A percentile compares a stretch with the other conserved stretches of the same genome.
phyloP scores from a whole-genome alignment of 2,329 filamentous ascomycete species.

The Stagonosporopsis chrysanthemi region DNA sequence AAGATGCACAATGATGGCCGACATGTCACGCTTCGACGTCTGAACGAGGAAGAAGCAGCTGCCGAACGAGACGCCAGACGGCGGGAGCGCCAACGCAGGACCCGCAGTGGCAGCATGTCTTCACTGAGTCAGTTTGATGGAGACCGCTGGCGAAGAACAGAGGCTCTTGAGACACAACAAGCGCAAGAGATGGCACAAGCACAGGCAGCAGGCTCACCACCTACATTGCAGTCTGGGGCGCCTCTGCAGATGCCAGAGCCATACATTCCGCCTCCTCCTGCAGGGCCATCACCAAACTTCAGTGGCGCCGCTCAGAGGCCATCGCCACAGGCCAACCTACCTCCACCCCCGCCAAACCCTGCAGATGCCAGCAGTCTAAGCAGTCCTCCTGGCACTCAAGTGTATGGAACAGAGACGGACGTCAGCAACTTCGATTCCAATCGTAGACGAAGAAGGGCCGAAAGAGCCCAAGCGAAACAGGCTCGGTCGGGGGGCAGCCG shows the following conservation, averaged over 20 bases:
- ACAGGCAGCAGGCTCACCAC: conserved; percentile 16
- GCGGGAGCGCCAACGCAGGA: conserved; percentile 53
- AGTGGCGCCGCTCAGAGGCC: conserved; percentile 9
- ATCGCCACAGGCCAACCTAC: conserved; percentile 29
- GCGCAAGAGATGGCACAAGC: conserved; percentile 41
- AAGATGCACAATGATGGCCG: conserved; percentile 71
- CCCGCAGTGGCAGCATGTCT: conserved; percentile 51
- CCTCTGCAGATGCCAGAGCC: conserved; percentile 42
- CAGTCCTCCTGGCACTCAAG: conserved; percentile 45
- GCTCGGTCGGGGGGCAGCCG: conserved; percentile 46
- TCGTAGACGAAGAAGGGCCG: conserved; percentile 48
- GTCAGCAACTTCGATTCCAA: conserved; percentile 51
- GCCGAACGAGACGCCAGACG: conserved; percentile 64
- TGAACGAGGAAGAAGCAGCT: conserved; percentile 69
- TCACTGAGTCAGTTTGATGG: conserved; percentile 47
- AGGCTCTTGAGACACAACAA: conserved; percentile 47
- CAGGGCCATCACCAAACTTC: conserved; percentile 39
- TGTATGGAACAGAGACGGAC: conserved; percentile 50
- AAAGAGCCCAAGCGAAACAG: conserved; percentile 50
- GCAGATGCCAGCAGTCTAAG: conserved; percentile 44
- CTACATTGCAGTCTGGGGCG: conserved; percentile 31
- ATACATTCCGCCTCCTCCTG: conserved; percentile 41
- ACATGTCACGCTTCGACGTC: conserved; percentile 67
- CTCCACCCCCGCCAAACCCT: conserved; percentile 48
- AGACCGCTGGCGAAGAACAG: conserved; percentile 51